Base-by-base conservation (phyloP, 345 rosid genomes). In the Citrus hindsii region DNA sequence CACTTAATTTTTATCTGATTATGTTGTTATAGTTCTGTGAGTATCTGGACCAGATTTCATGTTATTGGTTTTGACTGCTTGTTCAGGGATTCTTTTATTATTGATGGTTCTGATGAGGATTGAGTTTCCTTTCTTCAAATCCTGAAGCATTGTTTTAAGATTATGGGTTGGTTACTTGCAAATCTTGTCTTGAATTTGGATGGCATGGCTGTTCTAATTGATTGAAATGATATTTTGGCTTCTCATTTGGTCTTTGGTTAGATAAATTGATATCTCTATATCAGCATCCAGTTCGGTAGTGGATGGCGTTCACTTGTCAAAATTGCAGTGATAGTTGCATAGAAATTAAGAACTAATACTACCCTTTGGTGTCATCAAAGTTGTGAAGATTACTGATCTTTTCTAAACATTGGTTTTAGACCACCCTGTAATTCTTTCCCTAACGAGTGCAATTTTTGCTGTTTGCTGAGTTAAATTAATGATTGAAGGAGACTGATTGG, bases 71-170 rank as follows among this genome's bases (percentile, higher is more conserved):
- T 35, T 32, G 76, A 78, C 65, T 63, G 64, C 8, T 63, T 78
- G 65, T 72, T n/a, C 9, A 48, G 38, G 51, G 67, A 71, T 65
- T 73, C 27, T 18, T 65, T 33, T 19, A 21, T 55, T 73, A 5
- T 63, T 73, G 76, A 42, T 73, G 67, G 56, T 65, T 66, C 59
- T 21, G 76, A 72, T 65, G 77, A 51, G 46, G 40, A 24, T 27
- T 51, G 56, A 7, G 24, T 65, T 12, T 64, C 24, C n/a, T 51
- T 75, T 38, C 66, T 60, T 38, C 27, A 24, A 72, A 46, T 59
- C 37, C 56, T 4, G 19, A 19, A 9, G 68, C 59, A 24, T 60
- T 61, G 56, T 9, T 24, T 46, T 42, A 7, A 24, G 12, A 19
- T 19, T 59, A 28, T 74, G 69, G 60, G 40, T 59, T 73, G 22